Evolutionary conservation across 345 rosid genomes (phyloP), one percentile per base, ranked within the genome.

Genomic region (Salix suchowensis): DNA sequence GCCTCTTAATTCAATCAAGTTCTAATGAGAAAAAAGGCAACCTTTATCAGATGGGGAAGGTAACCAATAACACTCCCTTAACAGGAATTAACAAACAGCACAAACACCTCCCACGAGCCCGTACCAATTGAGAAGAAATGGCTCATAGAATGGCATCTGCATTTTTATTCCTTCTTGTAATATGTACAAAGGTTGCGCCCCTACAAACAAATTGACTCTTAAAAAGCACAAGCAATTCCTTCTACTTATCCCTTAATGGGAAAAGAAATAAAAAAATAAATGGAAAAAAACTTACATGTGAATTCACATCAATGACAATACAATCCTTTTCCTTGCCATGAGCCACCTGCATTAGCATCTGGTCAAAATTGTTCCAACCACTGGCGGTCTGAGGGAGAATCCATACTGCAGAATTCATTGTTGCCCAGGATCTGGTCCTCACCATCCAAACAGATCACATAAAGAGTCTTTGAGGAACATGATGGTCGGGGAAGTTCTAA

Each of bases 341-440:
- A 66, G 61, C 67, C 76, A 34, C 79, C 73, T 68, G 73, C 36
- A 23, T 68, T 71, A 66, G 79, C 74, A 81, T 80, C 74, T 73
- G 80, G 82, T 82, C 88, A 82, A 84, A 85, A 84, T 73, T 84
- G 81, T 75, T 77, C 81, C 66, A 68, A 84, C 84, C 82, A 68
- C 72, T n/a, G n/a, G 81, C 72, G 73, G 61, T 32, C 46, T 39
- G 74, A 65, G 70, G 78, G 70, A 68, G 74, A 36, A 40, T 71
- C 80, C 78, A 67, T 65, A 39, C 36, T 71, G 74, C 55, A 73
- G 50, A 68, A 58, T 15, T 85, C 77, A 82, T 77, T 83, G 80
- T 74, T 60, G 82, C 74, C 76, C 84, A 24, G 40, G 15, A 78
- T 69, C 88, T 82, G 86, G 71, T 16, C 60, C 75, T 74, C 46